Base-by-base conservation (phyloP, 208 protist species). In the Endotrypanum monterogeii region DNA sequence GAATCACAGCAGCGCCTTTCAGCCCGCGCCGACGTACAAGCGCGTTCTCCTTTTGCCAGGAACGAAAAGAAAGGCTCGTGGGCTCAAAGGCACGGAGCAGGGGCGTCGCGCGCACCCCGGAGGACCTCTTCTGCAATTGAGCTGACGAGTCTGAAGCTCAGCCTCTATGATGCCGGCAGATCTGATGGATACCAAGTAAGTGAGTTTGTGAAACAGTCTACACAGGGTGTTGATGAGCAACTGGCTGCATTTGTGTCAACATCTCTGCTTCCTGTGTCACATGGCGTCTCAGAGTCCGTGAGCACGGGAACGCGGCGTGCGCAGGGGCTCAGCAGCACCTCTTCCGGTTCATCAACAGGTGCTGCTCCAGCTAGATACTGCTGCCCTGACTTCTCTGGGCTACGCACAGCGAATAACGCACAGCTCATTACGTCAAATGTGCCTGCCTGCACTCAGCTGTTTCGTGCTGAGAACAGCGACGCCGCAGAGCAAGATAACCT, bases 401-500 rank as follows among this genome's bases (percentile, higher is more conserved):
- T 51, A 18, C 32, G 28, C 25, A 67, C 18, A 37, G 54, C 52
- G 8, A 56, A 52, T 0, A 48, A 71, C 4, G 54, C n/a, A 9
- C 37, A 11, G 7, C 39, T 28, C n/a, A 37, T 54, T 4, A 32
- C n/a, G 8, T 41, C 52, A 25, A 71, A 73, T 20, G 62, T 62
- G 8, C 57, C 66, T 6, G 50, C 73, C 1, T 83, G 87, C 18
- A 89, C 89, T 67, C 70, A 75, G 1, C 72, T 91, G 70, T 61
- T 67, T 2, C 87, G 83, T 56, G 78, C 85, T 52, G 54, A 58
- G 2, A 88, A 79, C n/a, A 83, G 87, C n/a, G 87, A 91, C 55
- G 50, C 89, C 14, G 77, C 78, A 7, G 83, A 87, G 65, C 76
- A 46, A 35, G 87, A 89, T 54, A 78, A 60, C 1, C 61, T 80